Conservation (phyloP, 768 basidiomycete species). For the Agaricus sinodeliciosus region DNA sequence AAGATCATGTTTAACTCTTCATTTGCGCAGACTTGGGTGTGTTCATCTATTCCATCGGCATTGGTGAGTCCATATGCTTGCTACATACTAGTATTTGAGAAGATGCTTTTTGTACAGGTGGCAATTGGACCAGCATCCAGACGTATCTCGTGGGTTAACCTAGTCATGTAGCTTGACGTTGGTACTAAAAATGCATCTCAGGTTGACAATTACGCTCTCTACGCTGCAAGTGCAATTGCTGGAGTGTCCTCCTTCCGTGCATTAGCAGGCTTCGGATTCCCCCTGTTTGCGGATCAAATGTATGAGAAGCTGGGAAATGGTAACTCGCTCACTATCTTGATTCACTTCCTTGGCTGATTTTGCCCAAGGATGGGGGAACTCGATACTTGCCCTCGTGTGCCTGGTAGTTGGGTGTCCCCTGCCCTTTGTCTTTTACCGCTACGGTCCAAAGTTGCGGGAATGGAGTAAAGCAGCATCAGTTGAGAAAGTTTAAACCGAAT, state of each 20-base stretch:
- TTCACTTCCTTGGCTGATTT: background rate
- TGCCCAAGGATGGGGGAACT: constrained; percentile 45
- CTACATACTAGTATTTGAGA: too few species aligned
- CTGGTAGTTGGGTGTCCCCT: constrained; percentile 48
- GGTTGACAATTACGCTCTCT: constrained; percentile 60
- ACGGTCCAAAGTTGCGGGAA: constrained; percentile 28
- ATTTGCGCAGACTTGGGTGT: constrained; percentile 28
- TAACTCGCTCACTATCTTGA: constrained; percentile 10
- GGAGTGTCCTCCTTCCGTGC: constrained; percentile 50
- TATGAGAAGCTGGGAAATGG: constrained; percentile 42
- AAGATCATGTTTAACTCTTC: background rate
- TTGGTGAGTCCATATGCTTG: constrained; percentile 24
- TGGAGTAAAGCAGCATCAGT: constrained; percentile 30
- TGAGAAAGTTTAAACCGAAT: constrained; percentile 15
- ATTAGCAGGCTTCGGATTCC: constrained; percentile 56
- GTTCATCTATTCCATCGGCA: constrained; percentile 40
- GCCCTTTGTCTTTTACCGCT: constrained; percentile 35
- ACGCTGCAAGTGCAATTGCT: constrained; percentile 63
- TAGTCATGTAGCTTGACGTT: constrained; percentile 12
- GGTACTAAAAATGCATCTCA: constrained; percentile 27
- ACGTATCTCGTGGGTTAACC: constrained; percentile 46
- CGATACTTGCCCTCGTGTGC: constrained; percentile 45
- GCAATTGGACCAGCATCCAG: constrained; percentile 41
- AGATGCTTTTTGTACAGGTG: constrained; percentile 15
- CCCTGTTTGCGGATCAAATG: constrained; percentile 56